Evolutionary conservation across 108 stramenopile species (phyloP).

Genomic region (Phaeodactylum tricornutum): DNA sequence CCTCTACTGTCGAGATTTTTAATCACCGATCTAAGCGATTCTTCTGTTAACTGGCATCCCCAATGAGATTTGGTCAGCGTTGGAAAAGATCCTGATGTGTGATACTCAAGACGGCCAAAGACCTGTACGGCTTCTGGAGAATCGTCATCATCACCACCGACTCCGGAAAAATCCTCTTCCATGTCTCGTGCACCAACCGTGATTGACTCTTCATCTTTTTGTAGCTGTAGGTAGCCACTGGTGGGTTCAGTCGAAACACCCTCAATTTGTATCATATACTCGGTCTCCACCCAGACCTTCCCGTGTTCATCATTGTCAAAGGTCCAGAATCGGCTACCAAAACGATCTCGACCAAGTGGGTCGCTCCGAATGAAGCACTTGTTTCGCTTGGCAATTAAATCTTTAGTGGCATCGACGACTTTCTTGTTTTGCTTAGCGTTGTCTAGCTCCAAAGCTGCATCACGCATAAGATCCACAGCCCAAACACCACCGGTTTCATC

Average conservation of each 20-base stretch:
- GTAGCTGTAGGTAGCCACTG: slow-evolving; percentile 26
- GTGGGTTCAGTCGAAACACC: slow-evolving; percentile 3
- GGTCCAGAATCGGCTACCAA: slow-evolving; percentile 56
- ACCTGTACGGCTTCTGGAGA: slow-evolving; percentile 25
- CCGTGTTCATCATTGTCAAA: slow-evolving; percentile 65
- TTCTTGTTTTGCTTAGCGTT: slow-evolving; percentile 67
- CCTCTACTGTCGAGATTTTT: slow-evolving; percentile 67
- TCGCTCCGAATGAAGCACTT: slow-evolving; percentile 78
- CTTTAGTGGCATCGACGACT: slow-evolving; percentile 76
- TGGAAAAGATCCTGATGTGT: slow-evolving; percentile 35
- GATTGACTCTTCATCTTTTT: slow-evolving; percentile 16
- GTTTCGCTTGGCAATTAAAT: slow-evolving; percentile 70
- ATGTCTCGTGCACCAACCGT: slow-evolving; percentile 48
- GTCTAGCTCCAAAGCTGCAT: slow-evolving; percentile 74
- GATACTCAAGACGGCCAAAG: slow-evolving; percentile 67
- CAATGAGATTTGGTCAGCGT: slow-evolving; percentile 51
- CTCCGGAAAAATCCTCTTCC: slow-evolving; percentile 61
- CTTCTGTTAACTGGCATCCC: slow-evolving; percentile 68
- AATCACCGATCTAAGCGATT: slow-evolving; percentile 52
- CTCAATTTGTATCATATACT: slow-evolving; percentile 17
- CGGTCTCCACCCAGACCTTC: slow-evolving; percentile 70
- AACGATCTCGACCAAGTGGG: slow-evolving; percentile 61
- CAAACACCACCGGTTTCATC: slow-evolving; percentile 66
- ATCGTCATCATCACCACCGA: slow-evolving; percentile 19
- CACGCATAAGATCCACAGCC: slow-evolving; percentile 67